These are phyloP conservation scores for Paracorniculantispora psalliotae DNA, from an alignment of 2,329 filamentous ascomycete genomes.

Conservation along the genomic window DNA sequence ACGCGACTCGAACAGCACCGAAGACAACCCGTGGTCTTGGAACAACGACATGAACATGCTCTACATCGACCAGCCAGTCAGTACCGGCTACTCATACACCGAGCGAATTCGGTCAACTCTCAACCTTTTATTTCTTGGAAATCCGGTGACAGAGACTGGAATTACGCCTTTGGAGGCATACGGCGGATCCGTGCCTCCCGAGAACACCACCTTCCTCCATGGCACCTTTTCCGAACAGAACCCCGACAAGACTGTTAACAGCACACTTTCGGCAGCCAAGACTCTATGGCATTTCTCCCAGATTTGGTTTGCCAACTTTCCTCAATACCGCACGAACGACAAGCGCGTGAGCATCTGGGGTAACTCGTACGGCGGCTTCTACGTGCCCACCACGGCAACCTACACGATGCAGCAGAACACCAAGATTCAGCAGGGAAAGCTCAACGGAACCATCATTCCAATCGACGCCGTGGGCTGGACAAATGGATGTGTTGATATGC, in stretches of 20 bases:
- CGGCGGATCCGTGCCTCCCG: constrained; percentile 27
- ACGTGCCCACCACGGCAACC: constrained; percentile 58
- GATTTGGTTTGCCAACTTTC: constrained; percentile 52
- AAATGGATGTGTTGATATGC: constrained; percentile 61
- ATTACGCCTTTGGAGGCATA: constrained; percentile 28
- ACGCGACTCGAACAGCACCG: constrained; percentile 45
- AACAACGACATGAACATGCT: constrained; percentile 45
- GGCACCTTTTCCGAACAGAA: constrained; percentile 30
- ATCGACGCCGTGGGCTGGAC: constrained; percentile 60
- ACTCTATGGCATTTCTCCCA: constrained; percentile 62
- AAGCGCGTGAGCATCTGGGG: constrained; percentile 60
- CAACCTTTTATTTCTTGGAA: constrained; percentile 35
- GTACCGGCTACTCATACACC: constrained; percentile 62
- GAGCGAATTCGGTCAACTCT: constrained; percentile 54
- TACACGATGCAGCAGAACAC: constrained; percentile 58
- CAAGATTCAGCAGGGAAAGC: constrained; percentile 28
- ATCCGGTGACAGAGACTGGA: constrained; percentile 46
- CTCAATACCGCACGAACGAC: constrained; percentile 49
- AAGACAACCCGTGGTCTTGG: constrained; percentile 55
- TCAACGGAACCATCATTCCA: constrained; percentile 37
- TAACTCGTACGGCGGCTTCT: constrained; percentile 66
- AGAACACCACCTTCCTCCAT: constrained; percentile 33
- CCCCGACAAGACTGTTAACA: constrained; percentile 35
- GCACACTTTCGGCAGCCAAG: constrained; percentile 49
- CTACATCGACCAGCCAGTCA: constrained; percentile 55